phyloP scores from a whole-genome alignment of 1,284 basidiomycete genomes.

The Cutaneotrichosporon mucoides region DNA sequence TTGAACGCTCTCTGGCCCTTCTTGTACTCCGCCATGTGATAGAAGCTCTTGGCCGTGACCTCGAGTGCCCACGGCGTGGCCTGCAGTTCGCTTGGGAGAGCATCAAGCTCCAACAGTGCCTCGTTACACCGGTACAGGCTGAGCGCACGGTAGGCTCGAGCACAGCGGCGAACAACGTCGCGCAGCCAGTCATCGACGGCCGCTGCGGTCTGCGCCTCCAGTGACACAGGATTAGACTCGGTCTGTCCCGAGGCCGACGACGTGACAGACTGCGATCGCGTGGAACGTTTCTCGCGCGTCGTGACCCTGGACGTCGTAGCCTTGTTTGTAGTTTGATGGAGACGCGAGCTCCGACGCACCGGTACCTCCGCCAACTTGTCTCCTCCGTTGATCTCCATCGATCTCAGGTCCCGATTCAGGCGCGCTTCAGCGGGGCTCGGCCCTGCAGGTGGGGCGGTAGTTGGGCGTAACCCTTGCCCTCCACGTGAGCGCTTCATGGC shows the following conservation, averaged over 20 bases:
- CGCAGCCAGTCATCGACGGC: constrained; percentile 78
- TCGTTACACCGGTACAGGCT: constrained; percentile 69
- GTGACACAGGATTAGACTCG: constrained; percentile 60
- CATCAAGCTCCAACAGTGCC: constrained; percentile 69
- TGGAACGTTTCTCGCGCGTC: constrained; percentile 25
- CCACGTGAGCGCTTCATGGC: constrained; percentile 45
- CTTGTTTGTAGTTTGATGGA: constrained; percentile 28
- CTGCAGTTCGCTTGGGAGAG: constrained; percentile 70
- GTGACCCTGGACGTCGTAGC: constrained; percentile 10
- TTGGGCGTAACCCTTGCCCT: constrained; percentile 9
- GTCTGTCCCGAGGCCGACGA: constrained; percentile 61
- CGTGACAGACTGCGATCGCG: constrained; percentile 33
- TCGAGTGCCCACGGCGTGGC: constrained; percentile 70
- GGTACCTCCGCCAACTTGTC: constrained; percentile 25
- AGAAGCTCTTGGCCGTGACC: constrained; percentile 77
- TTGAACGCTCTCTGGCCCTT: constrained; percentile 81
- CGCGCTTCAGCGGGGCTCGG: constrained; percentile 19
- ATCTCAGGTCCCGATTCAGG: constrained; percentile 27
- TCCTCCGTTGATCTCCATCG: constrained; percentile 29
- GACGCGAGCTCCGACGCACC: constrained; percentile 36
- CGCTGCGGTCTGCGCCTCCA: constrained; percentile 65
- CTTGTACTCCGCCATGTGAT: constrained; percentile 79
- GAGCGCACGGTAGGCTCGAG: constrained; percentile 66
- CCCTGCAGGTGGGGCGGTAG: constrained; percentile 7
- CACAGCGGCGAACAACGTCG: constrained; percentile 74